These are phyloP conservation scores for Tetrahymena elliotti DNA, from an alignment of 73 alveolate genomes.

Conservation along the genomic window DNA sequence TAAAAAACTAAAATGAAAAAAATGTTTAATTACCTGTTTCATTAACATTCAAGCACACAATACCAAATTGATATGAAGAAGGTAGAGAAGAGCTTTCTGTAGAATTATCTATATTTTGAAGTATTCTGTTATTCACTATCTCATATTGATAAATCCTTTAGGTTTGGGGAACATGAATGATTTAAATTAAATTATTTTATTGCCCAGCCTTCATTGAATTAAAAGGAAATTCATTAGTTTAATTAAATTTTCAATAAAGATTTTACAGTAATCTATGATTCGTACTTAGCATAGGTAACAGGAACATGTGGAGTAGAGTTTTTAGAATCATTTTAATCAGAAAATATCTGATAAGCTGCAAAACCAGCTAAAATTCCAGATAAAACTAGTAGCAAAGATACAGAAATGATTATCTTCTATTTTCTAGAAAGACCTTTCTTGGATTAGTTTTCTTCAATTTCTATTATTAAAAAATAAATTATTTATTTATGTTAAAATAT, in stretches of 20 bases:
- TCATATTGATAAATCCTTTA: not conserved
- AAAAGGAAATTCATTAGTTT: too few species aligned
- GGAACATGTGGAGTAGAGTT: not conserved
- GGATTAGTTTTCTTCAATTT: not conserved
- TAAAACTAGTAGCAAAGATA: not conserved
- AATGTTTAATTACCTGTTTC: not conserved
- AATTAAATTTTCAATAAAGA: not conserved
- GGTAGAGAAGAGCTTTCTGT: not conserved
- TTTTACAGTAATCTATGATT: not conserved
- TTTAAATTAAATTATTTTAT: not conserved
- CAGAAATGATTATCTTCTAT: not conserved
- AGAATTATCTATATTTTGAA: not conserved
- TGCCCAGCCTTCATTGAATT: not conserved
- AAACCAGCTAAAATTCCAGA: not conserved
- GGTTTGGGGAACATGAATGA: not conserved
- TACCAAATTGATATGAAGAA: not conserved
- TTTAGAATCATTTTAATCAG: not conserved
- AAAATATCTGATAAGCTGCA: not conserved
- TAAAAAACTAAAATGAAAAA: not conserved
- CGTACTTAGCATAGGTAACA: not conserved
- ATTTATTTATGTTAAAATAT: not conserved
- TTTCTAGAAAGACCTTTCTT: not conserved
- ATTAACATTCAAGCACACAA: not conserved
- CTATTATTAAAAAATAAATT: not conserved
- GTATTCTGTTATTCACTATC: not conserved